Evolutionary conservation across 2,329 filamentous ascomycete genomes (phyloP).

Genomic region (Ustulina deusta): DNA sequence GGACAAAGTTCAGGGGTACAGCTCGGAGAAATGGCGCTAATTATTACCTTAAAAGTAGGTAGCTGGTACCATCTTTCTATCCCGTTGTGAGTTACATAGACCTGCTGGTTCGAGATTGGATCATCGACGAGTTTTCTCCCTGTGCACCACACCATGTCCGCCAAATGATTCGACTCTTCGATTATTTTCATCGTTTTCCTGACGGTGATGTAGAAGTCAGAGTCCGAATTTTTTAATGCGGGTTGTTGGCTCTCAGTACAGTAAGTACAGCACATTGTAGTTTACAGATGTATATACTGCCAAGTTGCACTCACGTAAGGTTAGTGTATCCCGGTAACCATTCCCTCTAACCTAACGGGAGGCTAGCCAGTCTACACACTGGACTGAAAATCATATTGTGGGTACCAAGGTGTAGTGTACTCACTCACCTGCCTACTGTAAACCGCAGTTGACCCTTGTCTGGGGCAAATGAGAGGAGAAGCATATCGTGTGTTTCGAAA

Average conservation of each 20-base stretch:
- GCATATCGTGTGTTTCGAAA: slow-evolving; percentile 24
- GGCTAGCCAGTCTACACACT: too few species aligned
- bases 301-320: too few species aligned
- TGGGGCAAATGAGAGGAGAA: slow-evolving; percentile 36
- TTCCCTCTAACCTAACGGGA: neutral
- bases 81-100: neutral
- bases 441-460: slow-evolving; percentile 6
- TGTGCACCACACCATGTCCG: too few species aligned
- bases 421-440: neutral
- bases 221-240: neutral
- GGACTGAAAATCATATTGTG: neutral
- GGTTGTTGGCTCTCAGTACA: too few species aligned
- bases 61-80: neutral
- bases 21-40: slow-evolving; percentile 14
- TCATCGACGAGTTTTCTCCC: neutral
- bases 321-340: neutral
- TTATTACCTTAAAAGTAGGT: neutral
- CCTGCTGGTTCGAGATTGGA: neutral
- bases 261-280: too few species aligned
- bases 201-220: too few species aligned
- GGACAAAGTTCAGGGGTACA: slow-evolving; percentile 26
- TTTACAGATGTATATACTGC: too few species aligned
- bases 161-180: neutral
- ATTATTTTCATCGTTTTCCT: neutral
- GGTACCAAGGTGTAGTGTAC: neutral